These are phyloP conservation scores for Diaporthe australafricana DNA, from an alignment of 2,329 filamentous ascomycete species.

Conservation along the genomic window DNA sequence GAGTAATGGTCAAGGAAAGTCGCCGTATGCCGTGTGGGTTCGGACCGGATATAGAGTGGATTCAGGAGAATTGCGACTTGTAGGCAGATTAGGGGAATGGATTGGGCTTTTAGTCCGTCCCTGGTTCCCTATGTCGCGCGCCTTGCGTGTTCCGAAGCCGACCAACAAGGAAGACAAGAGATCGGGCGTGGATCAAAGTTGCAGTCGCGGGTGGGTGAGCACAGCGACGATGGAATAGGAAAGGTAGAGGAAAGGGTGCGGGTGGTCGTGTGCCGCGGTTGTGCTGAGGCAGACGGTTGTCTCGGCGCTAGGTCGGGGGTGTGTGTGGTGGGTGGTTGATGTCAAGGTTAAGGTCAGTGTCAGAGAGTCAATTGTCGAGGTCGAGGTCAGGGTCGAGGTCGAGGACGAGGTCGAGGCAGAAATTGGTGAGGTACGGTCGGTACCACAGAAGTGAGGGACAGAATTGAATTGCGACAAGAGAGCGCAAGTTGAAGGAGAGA, in stretches of 20 bases:
- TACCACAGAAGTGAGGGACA: slow-evolving; percentile 32
- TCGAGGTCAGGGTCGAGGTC: slow-evolving; percentile 19
- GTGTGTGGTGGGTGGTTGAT: too few relatives aligned
- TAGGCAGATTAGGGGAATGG: slow-evolving; percentile 29
- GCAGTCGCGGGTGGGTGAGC: neutral
- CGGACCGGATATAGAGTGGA: slow-evolving; percentile 19
- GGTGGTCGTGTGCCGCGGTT: slow-evolving; percentile 34
- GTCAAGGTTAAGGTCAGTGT: neutral
- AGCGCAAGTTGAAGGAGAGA: slow-evolving; percentile 32
- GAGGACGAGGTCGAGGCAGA: slow-evolving; percentile 25
- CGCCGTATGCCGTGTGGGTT: slow-evolving; percentile 17
- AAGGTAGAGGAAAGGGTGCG: slow-evolving; percentile 11
- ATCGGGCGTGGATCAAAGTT: neutral
- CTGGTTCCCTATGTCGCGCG: slow-evolving; percentile 19
- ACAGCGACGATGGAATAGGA: slow-evolving; percentile 10
- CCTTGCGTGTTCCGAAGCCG: slow-evolving; percentile 16
- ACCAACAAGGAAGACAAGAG: slow-evolving; percentile 1
- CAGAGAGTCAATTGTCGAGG: slow-evolving; percentile 17
- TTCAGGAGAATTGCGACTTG: slow-evolving; percentile 27
- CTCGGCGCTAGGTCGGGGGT: slow-evolving; percentile 13
- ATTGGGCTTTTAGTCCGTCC: slow-evolving; percentile 33
- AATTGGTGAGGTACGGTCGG: slow-evolving; percentile 21
- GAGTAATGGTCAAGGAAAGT: slow-evolving; percentile 25
- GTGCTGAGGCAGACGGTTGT: slow-evolving; percentile 10
- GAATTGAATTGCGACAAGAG: slow-evolving; percentile 35